A percentile compares a stretch with the other conserved stretches of the same genome.
These are phyloP conservation scores for Aspergillus heteromorphus DNA, from an alignment of 495 filamentous ascomycete species.

Conservation along the genomic window DNA sequence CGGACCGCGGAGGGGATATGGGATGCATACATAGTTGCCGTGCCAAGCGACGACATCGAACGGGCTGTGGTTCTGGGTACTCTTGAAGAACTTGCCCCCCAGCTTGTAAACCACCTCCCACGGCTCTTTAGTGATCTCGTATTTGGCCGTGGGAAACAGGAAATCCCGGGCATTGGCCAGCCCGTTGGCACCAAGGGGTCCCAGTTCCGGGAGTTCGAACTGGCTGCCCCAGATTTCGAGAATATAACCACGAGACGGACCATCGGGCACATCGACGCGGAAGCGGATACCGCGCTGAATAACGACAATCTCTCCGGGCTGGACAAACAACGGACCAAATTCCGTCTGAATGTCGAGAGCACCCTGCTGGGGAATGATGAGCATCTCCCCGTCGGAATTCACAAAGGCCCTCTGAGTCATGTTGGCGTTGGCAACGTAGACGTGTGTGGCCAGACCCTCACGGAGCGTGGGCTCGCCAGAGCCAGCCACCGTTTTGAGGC, in stretches of 20 bases:
- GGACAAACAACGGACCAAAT: conserved; percentile 42
- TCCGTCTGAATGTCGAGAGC: conserved; percentile 47
- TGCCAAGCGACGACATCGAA: conserved; percentile 53
- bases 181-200: conserved; percentile 46
- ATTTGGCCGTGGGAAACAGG: conserved; percentile 36
- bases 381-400: conserved; percentile 47
- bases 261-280: conserved; percentile 41
- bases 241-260: conserved; percentile 44
- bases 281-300: conserved; percentile 45
- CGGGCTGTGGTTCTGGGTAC: conserved; percentile 43
- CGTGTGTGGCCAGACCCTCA: conserved; percentile 44
- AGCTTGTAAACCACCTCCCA: conserved; percentile 50
- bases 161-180: conserved; percentile 48
- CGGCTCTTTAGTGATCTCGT: conserved; percentile 33
- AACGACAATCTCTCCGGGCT: conserved; percentile 45
- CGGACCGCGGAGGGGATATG: neutral
- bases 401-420: conserved; percentile 44
- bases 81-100: conserved; percentile 45
- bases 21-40: conserved; percentile 40
- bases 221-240: conserved; percentile 44
- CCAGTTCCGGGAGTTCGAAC: conserved; percentile 47
- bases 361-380: conserved; percentile 45
- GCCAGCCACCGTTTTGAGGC: conserved; percentile 46
- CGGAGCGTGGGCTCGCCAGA: conserved; percentile 46
- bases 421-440: conserved; percentile 40